These are phyloP conservation scores for Penicillium longicatenatum DNA, from an alignment of 495 filamentous ascomycete genomes.

Conservation along the genomic window DNA sequence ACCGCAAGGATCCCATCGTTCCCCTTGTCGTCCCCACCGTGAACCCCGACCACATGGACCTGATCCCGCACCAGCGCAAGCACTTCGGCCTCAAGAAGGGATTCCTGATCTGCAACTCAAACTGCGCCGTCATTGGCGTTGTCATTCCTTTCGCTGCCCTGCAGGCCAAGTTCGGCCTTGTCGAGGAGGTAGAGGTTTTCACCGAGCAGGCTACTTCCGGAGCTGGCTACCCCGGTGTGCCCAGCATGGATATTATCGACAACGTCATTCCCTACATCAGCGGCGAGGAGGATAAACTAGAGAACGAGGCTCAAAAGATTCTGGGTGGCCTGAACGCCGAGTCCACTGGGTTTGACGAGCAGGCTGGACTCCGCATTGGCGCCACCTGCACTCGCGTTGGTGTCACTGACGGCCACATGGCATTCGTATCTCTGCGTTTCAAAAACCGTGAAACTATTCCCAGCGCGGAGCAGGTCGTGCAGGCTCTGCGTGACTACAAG, in stretches of 20 bases:
- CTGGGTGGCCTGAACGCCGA: slow-evolving; percentile 67
- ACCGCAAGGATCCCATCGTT: slow-evolving; percentile 78
- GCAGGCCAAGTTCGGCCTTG: slow-evolving; percentile 71
- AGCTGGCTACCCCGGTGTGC: slow-evolving; percentile 85
- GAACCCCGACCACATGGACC: slow-evolving; percentile 74
- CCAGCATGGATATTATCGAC: slow-evolving; percentile 72
- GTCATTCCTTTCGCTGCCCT: slow-evolving; percentile 88
- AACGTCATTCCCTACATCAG: slow-evolving; percentile 85
- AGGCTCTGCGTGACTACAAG: slow-evolving; percentile 70
- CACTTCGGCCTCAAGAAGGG: slow-evolving; percentile 69
- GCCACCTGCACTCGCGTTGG: slow-evolving; percentile 82
- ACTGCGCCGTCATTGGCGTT: slow-evolving; percentile 87
- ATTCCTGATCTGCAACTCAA: slow-evolving; percentile 86
- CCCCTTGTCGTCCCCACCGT: slow-evolving; percentile 85
- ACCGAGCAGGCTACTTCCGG: slow-evolving; percentile 89
- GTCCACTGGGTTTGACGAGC: slow-evolving; percentile 65
- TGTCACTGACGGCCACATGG: slow-evolving; percentile 83
- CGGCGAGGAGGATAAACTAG: slow-evolving; percentile 89
- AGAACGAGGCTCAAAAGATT: slow-evolving; percentile 85
- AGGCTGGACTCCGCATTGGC: slow-evolving; percentile 64
- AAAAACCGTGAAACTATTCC: slow-evolving; percentile 53
- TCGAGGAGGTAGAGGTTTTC: slow-evolving; percentile 76
- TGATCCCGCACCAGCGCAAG: slow-evolving; percentile 75
- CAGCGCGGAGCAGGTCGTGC: slow-evolving; percentile 64
- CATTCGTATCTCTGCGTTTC: slow-evolving; percentile 78